phyloP scores from a whole-genome alignment of 371 early-diverging fungal species.

The Syncephalastrum sp. region DNA sequence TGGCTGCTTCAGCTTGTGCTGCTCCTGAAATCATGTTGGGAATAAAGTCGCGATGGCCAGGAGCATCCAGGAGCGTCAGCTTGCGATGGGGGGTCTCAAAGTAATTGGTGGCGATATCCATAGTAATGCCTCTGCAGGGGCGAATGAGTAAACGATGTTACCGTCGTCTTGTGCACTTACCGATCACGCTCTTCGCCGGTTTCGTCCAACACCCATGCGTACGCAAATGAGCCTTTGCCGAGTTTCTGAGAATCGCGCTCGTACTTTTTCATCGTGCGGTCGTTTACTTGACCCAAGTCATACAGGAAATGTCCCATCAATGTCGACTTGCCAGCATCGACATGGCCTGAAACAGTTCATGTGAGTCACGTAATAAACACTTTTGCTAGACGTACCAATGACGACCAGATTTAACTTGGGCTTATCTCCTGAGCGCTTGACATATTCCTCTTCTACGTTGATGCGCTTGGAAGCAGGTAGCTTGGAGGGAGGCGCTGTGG shows the following conservation, averaged over 20 bases:
- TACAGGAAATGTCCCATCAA: constrained; percentile 96
- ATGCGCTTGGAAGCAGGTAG: constrained; percentile 55
- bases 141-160: neutral
- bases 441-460: constrained; percentile 74
- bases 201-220: constrained; percentile 95
- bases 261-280: constrained; percentile 88
- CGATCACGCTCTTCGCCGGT: constrained; percentile 88
- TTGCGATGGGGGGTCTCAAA: constrained; percentile 82
- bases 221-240: constrained; percentile 92
- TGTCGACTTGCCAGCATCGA: constrained; percentile 99
- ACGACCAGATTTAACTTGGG: constrained; percentile 82
- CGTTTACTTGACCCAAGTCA: constrained; percentile 85
- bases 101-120: constrained; percentile 90
- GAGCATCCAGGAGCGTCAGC: constrained; percentile 94
- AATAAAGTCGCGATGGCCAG: constrained; percentile 99
- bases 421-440: constrained; percentile 68
- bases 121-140: constrained; percentile 86
- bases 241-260: constrained; percentile 92
- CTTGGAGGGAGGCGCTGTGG: constrained; percentile 30
- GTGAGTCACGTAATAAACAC: neutral
- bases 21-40: constrained; percentile 99
- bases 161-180: constrained; percentile 24
- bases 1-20: constrained; percentile 94
- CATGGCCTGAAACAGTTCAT: constrained; percentile 76
- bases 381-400: constrained; percentile 54